Conservation (phyloP, 2,329 filamentous ascomycete genomes). For the Daldinia sp. region DNA sequence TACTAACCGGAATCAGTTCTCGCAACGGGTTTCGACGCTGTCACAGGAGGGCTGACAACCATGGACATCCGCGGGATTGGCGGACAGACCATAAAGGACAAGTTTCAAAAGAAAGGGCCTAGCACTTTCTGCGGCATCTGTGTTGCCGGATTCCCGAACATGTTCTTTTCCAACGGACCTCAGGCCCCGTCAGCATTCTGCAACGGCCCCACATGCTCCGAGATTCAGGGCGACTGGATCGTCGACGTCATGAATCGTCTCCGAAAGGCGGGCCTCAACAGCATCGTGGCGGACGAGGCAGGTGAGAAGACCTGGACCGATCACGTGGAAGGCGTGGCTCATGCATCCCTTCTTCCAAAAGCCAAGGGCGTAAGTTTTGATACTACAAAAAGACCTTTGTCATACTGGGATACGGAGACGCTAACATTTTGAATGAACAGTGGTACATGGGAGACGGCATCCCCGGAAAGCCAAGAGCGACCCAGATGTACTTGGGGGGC, state of each 20-base stretch:
- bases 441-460: slow-evolving; percentile 58
- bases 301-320: slow-evolving; percentile 52
- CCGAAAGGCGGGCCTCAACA: slow-evolving; percentile 46
- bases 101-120: slow-evolving; percentile 53
- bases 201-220: slow-evolving; percentile 57
- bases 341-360: slow-evolving; percentile 50
- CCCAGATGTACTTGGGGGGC: slow-evolving; percentile 52
- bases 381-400: background rate
- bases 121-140: slow-evolving; percentile 58
- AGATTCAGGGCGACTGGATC: slow-evolving; percentile 58
- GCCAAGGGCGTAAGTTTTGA: slow-evolving; percentile 50
- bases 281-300: slow-evolving; percentile 50
- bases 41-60: slow-evolving; percentile 56
- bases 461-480: slow-evolving; percentile 55
- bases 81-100: slow-evolving; percentile 50
- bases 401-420: background rate
- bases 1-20: slow-evolving; percentile 42
- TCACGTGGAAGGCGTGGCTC: slow-evolving; percentile 48
- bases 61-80: slow-evolving; percentile 55
- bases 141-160: slow-evolving; percentile 58
- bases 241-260: slow-evolving; percentile 50
- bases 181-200: slow-evolving; percentile 55
- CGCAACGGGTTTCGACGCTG: slow-evolving; percentile 59
- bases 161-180: slow-evolving; percentile 59
- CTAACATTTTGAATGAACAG: slow-evolving; percentile 25